phyloP scores from a whole-genome alignment of 164 flowering plant genomes.

The grape (Vitis vinifera) region DNA sequence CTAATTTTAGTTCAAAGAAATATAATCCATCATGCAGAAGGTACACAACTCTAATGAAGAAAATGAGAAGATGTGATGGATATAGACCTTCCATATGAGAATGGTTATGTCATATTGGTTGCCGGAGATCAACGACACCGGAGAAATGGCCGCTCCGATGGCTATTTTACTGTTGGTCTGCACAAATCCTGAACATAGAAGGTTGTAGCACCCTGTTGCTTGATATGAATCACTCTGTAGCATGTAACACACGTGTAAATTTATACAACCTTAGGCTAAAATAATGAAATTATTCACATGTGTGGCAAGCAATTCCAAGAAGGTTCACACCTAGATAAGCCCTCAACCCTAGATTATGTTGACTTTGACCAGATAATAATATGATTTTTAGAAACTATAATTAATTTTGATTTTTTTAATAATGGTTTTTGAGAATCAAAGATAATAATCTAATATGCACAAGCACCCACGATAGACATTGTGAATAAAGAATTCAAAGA shows the following conservation, averaged over 20 bases:
- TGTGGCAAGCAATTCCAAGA: no score
- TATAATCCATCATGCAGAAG: neutral
- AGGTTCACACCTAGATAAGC: no score
- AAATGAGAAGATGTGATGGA: no score
- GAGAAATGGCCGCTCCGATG: slow-evolving; percentile 74
- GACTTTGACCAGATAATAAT: no score
- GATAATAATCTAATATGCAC: no score
- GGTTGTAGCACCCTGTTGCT: slow-evolving; percentile 81
- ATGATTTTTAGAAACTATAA: no score
- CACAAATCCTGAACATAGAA: slow-evolving; percentile 75
- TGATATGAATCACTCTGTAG: slow-evolving; percentile 68
- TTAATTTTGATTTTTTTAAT: no score
- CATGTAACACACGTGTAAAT: neutral
- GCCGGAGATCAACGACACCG: slow-evolving; percentile 43
- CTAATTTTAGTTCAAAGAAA: slow-evolving; percentile 21
- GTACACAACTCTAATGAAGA: neutral
- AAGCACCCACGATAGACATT: no score
- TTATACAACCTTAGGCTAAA: neutral
- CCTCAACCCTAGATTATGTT: no score
- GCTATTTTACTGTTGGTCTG: slow-evolving; percentile 62
- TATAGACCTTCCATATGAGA: slow-evolving; percentile 71
- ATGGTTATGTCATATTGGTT: slow-evolving; percentile 62
- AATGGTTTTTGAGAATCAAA: no score
- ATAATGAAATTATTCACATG: no score
- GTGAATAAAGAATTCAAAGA: no score